Conservation (phyloP, 768 basidiomycete genomes). For the Tephrocybe sp. region DNA sequence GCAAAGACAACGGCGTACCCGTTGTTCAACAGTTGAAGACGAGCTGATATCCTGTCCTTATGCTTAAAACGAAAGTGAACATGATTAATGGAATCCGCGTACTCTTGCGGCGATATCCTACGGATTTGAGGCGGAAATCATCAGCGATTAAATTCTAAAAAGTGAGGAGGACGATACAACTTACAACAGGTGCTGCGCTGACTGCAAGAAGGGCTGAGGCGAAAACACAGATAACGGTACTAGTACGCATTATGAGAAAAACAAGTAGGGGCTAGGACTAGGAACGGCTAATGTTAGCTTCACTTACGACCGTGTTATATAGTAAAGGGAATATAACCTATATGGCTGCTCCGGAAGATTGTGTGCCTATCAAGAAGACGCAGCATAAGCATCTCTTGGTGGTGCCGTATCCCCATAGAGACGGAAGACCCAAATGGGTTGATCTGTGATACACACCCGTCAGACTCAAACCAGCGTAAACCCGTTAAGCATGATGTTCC, state of each 20-base stretch:
- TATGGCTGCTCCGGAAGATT: conserved; percentile 16
- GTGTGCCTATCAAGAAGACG: conserved; percentile 20
- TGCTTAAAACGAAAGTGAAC: too few species aligned
- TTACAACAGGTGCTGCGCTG: conserved; percentile 15
- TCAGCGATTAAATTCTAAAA: background rate
- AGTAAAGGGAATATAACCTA: conserved; percentile 17
- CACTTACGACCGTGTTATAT: conserved; percentile 17
- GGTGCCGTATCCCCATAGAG: conserved; percentile 18
- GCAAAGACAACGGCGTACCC: too few species aligned
- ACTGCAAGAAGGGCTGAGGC: conserved; percentile 11
- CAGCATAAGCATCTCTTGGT: conserved; percentile 11
- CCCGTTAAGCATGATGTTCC: conserved; percentile 8
- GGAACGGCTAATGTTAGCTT: conserved; percentile 6
- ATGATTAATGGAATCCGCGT: background rate
- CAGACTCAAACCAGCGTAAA: conserved; percentile 5
- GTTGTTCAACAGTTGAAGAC: too few species aligned
- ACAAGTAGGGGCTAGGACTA: conserved; percentile 3
- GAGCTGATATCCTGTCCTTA: too few species aligned
- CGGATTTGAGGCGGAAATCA: background rate
- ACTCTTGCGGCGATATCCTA: conserved; percentile 9
- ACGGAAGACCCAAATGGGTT: conserved; percentile 8
- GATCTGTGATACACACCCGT: conserved; percentile 12
- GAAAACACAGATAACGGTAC: conserved; percentile 10
- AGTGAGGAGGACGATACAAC: background rate
- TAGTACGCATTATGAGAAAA: conserved; percentile 11